Evolutionary conservation across 139 green algal species (phyloP).

Genomic region (Chlorella sp.): DNA sequence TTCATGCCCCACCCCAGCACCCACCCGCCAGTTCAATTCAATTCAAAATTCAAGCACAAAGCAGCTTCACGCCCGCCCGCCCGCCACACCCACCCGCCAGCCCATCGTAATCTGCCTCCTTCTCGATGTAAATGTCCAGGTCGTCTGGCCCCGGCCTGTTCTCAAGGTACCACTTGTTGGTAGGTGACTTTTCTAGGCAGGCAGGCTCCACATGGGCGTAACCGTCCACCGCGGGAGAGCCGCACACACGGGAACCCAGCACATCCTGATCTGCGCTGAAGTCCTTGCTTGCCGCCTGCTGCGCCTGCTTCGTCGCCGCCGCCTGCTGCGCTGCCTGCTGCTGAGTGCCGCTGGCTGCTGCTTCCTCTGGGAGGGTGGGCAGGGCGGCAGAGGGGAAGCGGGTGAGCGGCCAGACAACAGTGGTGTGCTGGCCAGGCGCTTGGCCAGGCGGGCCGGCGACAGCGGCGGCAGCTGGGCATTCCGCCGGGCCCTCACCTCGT

Average conservation of each 20-base stretch:
- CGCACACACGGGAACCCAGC: constrained; percentile 56
- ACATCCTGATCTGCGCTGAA: background rate
- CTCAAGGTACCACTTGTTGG: constrained; percentile 39
- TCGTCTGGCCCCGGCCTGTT: constrained; percentile 36
- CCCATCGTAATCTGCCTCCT: constrained; percentile 70
- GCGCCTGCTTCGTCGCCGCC: background rate
- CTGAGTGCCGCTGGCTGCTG: background rate
- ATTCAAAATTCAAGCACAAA: too few species aligned
- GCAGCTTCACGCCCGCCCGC: too few species aligned
- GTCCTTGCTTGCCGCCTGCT: background rate
- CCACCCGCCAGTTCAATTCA: too few species aligned
- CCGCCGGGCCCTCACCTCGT: background rate
- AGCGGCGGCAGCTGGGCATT: background rate
- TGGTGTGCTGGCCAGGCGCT: background rate
- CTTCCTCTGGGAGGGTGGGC: too few species aligned
- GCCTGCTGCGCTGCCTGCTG: background rate
- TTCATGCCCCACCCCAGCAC: too few species aligned
- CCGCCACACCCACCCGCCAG: constrained; percentile 56
- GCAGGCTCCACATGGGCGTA: constrained; percentile 73
- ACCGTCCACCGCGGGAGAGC: constrained; percentile 70
- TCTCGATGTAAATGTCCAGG: constrained; percentile 52
- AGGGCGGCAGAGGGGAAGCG: background rate
- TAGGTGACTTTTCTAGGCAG: constrained; percentile 65
- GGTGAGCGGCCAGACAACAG: background rate
- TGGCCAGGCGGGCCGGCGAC: background rate